A percentile compares a stretch with the other conserved stretches of the same genome.
Conservation (phyloP, 129 eudicot genomes). For the Lonicera japonica region DNA sequence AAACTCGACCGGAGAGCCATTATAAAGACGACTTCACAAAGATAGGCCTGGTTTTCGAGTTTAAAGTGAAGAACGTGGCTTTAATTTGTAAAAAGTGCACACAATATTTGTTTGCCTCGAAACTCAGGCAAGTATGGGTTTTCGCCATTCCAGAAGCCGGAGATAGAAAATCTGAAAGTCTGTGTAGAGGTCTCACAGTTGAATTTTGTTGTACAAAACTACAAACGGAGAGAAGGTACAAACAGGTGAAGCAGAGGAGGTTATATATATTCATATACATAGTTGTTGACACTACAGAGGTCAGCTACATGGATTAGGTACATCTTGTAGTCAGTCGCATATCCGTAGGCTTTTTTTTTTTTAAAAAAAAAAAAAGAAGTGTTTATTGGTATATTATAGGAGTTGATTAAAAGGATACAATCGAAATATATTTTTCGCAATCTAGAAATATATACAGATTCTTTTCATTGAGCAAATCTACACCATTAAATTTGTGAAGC, state of each 20-base stretch:
- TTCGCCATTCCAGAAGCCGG: background rate
- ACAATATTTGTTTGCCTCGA: background rate
- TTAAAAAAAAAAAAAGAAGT: no score
- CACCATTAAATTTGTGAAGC: no score
- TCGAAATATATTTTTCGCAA: no score
- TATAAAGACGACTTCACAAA: constrained; percentile 20
- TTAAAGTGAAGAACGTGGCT: background rate
- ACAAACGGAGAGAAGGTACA: background rate
- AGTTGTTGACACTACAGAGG: background rate
- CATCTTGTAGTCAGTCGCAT: background rate
- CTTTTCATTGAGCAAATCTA: no score
- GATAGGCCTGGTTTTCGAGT: constrained; percentile 13
- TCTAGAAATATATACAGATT: no score
- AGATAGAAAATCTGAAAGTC: background rate
- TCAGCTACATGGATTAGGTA: background rate
- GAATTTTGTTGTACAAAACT: background rate
- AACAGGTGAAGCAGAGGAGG: background rate
- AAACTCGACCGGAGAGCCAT: constrained; percentile 16
- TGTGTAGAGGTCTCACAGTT: background rate
- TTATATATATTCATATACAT: background rate
- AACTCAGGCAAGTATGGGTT: background rate
- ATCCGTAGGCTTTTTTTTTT: no score
- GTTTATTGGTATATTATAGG: no score
- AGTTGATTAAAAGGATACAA: no score
- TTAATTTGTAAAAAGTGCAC: background rate